Evolutionary conservation across 352 stramenopile genomes (phyloP), one percentile per base, ranked within the genome.

Genomic region (Phytophthora hybrid): DNA sequence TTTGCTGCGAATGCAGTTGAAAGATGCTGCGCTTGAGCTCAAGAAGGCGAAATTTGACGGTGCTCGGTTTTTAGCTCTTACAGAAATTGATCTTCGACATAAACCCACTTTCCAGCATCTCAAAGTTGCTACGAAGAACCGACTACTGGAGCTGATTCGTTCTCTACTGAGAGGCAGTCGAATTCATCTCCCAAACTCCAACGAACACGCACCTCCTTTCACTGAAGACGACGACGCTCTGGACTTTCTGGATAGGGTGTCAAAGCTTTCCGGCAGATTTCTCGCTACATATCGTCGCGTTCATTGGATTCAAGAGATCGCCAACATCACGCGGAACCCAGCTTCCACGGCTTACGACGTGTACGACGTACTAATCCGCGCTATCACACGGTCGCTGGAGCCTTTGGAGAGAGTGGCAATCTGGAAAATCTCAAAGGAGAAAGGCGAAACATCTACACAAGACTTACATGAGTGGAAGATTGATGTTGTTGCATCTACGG

Each of bases 271-370:
- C 0, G 87, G 85, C 0, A 41, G 58, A 13, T 92, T 91, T 19
- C 49, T 94, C 6, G 76, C 83, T 57, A 56, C 41, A 5, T 94
- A 89, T 37, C 77, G 77, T 31, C 66, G 72, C 9, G 72, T 91
- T 7, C 81, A 93, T 53, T 94, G 84, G 81, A 81, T 83, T 32
- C 75, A 78, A 29, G 66, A 80, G 34, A 77, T 95, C 31, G 75
- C 71, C 0, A 76, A 74, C 21, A 60, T 71, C 1, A 93, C 89
- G 4, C 63, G 63, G 4, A 78, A 89, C 34, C 31, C 67, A 0
- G 54, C 14, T 3, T 86, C 82, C 32, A 87, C 73, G 5, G 66
- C 77, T 0, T 84, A 89, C 18, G 81, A 94, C 23, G 73, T 92
- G 6, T 93, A 92, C 55, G 73, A 86, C 1, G 51, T 80, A 3